phyloP scores from a whole-genome alignment of 2,329 filamentous ascomycete species.

The Madurella mycetomatis region DNA sequence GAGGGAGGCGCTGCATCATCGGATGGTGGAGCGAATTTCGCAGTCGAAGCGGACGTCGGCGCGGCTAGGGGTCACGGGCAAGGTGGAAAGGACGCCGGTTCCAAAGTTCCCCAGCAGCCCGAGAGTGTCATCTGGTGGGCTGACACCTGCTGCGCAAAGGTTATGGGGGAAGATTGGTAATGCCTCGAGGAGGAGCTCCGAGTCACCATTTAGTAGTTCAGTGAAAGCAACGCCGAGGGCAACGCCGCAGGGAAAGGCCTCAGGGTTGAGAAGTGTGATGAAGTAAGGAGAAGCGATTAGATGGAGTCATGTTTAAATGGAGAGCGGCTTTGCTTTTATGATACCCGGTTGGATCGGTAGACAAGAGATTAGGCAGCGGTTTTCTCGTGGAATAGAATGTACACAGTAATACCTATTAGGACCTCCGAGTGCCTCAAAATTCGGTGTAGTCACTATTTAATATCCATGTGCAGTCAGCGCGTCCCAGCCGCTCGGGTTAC shows the following conservation, averaged over 20 bases:
- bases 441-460: no score
- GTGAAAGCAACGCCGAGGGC: slow-evolving; percentile 25
- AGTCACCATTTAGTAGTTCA: slow-evolving; percentile 37
- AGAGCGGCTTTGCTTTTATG: slow-evolving; percentile 1
- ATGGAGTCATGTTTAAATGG: neutral
- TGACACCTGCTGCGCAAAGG: slow-evolving; percentile 72
- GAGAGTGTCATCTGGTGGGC: slow-evolving; percentile 43
- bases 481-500: slow-evolving; percentile 9
- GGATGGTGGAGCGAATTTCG: slow-evolving; percentile 79
- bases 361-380: neutral
- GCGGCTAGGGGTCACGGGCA: slow-evolving; percentile 56
- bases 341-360: slow-evolving; percentile 9
- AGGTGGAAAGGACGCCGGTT: slow-evolving; percentile 55
- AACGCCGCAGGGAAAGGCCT: slow-evolving; percentile 38
- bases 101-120: slow-evolving; percentile 67
- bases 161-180: slow-evolving; percentile 60
- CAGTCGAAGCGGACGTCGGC: slow-evolving; percentile 63
- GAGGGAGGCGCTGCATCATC: slow-evolving; percentile 76
- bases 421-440: no score
- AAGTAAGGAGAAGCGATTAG: slow-evolving; percentile 19
- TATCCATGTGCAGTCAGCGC: neutral
- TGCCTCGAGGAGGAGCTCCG: slow-evolving; percentile 31
- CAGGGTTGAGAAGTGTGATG: slow-evolving; percentile 33
- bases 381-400: neutral
- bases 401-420: no score